Percentiles rank a stretch among this genome's conserved stretches.
Conservation (phyloP, 305 asterid genomes). For the Fraxinus nigra region DNA sequence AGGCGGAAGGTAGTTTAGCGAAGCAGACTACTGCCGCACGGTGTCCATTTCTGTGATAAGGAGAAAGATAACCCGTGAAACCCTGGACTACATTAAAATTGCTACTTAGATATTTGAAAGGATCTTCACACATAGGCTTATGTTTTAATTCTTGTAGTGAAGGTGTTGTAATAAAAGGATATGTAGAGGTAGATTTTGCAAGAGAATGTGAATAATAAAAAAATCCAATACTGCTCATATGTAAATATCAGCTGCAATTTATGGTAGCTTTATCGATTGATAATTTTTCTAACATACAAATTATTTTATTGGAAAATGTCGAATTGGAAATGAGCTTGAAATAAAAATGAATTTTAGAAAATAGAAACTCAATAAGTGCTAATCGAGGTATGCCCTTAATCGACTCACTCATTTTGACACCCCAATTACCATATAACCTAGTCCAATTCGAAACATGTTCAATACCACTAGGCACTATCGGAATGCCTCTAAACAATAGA, state of each 20-base stretch:
- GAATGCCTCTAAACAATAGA: neutral
- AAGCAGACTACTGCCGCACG: too few species aligned
- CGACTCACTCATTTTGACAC: neutral
- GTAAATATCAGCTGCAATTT: too few species aligned
- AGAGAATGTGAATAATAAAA: neutral
- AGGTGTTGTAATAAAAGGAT: neutral
- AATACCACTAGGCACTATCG: neutral
- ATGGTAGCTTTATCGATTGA: neutral
- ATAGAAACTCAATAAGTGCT: neutral
- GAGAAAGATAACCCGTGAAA: too few species aligned
- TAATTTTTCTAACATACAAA: too few species aligned
- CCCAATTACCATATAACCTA: neutral
- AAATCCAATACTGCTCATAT: neutral
- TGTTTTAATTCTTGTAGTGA: neutral
- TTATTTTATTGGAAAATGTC: too few species aligned
- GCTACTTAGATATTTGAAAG: neutral
- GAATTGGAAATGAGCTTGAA: neutral
- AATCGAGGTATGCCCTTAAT: too few species aligned
- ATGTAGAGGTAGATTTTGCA: neutral
- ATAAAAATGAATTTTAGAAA: too few species aligned
- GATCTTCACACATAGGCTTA: neutral
- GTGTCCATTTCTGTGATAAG: too few species aligned
- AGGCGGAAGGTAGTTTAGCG: too few species aligned
- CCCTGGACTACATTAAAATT: too few species aligned
- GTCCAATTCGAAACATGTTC: neutral